These are phyloP conservation scores for Gentiana straminea DNA, from an alignment of 257 asterid species.

Conservation along the genomic window DNA sequence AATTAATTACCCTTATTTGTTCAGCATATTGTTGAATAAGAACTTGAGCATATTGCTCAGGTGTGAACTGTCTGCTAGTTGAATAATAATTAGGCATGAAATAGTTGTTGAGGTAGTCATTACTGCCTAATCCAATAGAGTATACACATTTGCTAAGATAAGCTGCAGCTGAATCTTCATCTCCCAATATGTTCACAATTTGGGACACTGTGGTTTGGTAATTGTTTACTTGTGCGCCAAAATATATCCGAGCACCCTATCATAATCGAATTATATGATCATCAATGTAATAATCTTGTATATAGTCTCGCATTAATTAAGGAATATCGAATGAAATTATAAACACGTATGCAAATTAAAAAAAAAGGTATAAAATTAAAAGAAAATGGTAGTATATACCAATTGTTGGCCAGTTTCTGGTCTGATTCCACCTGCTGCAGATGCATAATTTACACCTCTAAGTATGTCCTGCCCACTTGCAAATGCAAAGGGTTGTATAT, in stretches of 20 bases:
- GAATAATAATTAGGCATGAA: slow-evolving; percentile 39
- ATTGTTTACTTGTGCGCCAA: slow-evolving; percentile 53
- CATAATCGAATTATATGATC: neutral
- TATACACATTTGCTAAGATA: slow-evolving; percentile 34
- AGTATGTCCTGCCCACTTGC: slow-evolving; percentile 52
- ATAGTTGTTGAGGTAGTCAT: slow-evolving; percentile 43
- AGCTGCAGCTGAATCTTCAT: slow-evolving; percentile 22
- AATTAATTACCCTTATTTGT: slow-evolving; percentile 20
- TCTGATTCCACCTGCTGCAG: slow-evolving; percentile 85
- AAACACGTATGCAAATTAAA: neutral
- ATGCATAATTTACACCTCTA: slow-evolving; percentile 70
- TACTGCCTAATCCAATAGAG: slow-evolving; percentile 46
- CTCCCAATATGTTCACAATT: slow-evolving; percentile 33
- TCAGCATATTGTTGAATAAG: slow-evolving; percentile 30
- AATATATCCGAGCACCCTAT: slow-evolving; percentile 60
- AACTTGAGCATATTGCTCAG: slow-evolving; percentile 30
- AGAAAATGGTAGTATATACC: slow-evolving; percentile 17
- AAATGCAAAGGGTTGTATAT: slow-evolving; percentile 44
- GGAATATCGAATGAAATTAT: neutral
- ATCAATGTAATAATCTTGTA: neutral
- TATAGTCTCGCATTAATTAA: neutral
- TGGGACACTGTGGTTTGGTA: slow-evolving; percentile 70
- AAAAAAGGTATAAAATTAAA: neutral
- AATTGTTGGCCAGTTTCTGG: slow-evolving; percentile 74
- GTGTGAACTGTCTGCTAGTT: slow-evolving; percentile 24